Percentiles rank a stretch among this genome's conserved stretches.
Evolutionary conservation across 495 filamentous ascomycete species (phyloP).

Genomic region (Penicillium chermesinum): DNA sequence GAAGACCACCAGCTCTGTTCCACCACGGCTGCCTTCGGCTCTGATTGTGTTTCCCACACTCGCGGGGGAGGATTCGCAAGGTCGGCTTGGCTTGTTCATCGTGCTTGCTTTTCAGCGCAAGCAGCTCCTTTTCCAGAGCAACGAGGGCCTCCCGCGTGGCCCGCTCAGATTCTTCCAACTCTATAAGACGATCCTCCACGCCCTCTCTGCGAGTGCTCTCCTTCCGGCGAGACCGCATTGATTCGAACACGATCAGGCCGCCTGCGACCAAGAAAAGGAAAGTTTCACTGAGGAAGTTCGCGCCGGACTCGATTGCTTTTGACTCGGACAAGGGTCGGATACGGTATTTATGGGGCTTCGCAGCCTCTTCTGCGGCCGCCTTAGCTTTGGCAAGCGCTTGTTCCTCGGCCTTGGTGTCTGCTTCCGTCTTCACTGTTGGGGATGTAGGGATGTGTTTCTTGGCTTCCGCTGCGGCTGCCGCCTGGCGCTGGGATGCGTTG

Average conservation of each 20-base stretch:
- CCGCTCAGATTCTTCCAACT: slow-evolving; percentile 60
- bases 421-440: slow-evolving; percentile 77
- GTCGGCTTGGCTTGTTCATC: slow-evolving; percentile 23
- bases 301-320: slow-evolving; percentile 93
- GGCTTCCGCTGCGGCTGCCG: slow-evolving; percentile 44
- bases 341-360: slow-evolving; percentile 42
- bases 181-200: slow-evolving; percentile 62
- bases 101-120: slow-evolving; percentile 49
- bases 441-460: slow-evolving; percentile 60
- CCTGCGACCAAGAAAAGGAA: slow-evolving; percentile 85
- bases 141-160: slow-evolving; percentile 53
- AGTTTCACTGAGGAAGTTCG: slow-evolving; percentile 85
- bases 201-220: slow-evolving; percentile 71
- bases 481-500: slow-evolving; percentile 52
- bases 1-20: slow-evolving; percentile 29
- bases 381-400: slow-evolving; percentile 46
- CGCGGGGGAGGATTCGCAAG: slow-evolving; percentile 40
- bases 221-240: slow-evolving; percentile 67
- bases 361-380: slow-evolving; percentile 45
- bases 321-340: slow-evolving; percentile 80
- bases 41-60: slow-evolving; percentile 41
- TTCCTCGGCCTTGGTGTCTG: slow-evolving; percentile 60
- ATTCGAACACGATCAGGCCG: slow-evolving; percentile 76
- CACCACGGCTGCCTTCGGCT: slow-evolving; percentile 22
- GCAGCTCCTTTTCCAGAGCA: slow-evolving; percentile 62